These are phyloP conservation scores for Fomes fomentarius DNA, from an alignment of 1,284 basidiomycete genomes.

Conservation along the genomic window DNA sequence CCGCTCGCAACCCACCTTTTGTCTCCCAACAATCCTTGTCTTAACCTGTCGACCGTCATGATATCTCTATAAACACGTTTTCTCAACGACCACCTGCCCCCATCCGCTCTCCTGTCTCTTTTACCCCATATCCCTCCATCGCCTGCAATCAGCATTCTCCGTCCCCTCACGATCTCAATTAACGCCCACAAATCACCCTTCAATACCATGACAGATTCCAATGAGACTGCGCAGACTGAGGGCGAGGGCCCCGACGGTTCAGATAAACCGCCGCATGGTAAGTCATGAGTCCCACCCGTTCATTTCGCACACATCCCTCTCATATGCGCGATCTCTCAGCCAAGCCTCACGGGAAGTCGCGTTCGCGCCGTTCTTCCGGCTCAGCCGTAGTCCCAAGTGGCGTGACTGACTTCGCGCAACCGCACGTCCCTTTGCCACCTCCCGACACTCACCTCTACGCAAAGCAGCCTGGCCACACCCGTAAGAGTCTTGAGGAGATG, in stretches of 20 bases:
- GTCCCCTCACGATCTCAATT: conserved; percentile 14
- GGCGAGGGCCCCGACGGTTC: conserved; percentile 59
- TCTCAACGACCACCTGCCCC: conserved; percentile 19
- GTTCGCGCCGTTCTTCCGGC: conserved; percentile 21
- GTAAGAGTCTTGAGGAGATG: conserved; percentile 43
- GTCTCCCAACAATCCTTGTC: conserved; percentile 15
- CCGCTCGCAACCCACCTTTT: conserved; percentile 23
- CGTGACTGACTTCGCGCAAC: conserved; percentile 15
- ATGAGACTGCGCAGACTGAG: conserved; percentile 54
- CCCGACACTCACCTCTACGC: conserved; percentile 53
- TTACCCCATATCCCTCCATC: conserved; percentile 21
- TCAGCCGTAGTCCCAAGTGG: conserved; percentile 19
- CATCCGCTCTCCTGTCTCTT: conserved; percentile 16
- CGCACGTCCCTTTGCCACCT: conserved; percentile 55
- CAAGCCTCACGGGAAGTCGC: conserved; percentile 18
- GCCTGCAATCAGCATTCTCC: conserved; percentile 15
- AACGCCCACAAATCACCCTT: conserved; percentile 19
- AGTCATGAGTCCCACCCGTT: conserved; percentile 25
- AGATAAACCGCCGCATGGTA: conserved; percentile 56
- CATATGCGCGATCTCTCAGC: conserved; percentile 3
- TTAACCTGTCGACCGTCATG: conserved; percentile 37
- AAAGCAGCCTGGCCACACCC: conserved; percentile 60
- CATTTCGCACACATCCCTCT: conserved; percentile 8
- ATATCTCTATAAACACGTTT: conserved; percentile 39
- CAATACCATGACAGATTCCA: conserved; percentile 26